Conservation (phyloP, 371 early-diverging fungal species). For the Phascolomyces articulosus region DNA sequence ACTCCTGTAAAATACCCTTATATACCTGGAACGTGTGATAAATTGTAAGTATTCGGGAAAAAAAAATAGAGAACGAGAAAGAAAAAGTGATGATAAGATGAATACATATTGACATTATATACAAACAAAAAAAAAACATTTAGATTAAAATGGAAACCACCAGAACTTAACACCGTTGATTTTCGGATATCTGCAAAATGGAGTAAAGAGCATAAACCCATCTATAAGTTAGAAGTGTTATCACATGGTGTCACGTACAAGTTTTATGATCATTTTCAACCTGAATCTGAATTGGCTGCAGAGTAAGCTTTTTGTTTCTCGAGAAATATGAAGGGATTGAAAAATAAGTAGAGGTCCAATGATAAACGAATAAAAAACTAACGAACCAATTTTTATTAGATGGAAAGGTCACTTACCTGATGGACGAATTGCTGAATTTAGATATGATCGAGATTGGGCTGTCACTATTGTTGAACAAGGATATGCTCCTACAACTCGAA, state of each 20-base stretch:
- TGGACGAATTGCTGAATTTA: constrained; percentile 64
- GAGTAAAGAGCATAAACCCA: constrained; percentile 69
- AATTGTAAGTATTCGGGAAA: constrained; percentile 56
- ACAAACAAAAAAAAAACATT: neutral
- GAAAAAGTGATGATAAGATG: no score
- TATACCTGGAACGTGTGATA: constrained; percentile 65
- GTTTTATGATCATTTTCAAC: constrained; percentile 70
- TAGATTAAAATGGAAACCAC: constrained; percentile 94
- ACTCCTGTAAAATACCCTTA: constrained; percentile 82
- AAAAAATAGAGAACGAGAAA: no score
- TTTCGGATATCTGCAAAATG: constrained; percentile 67
- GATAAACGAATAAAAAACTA: neutral
- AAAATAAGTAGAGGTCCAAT: neutral
- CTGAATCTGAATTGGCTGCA: constrained; percentile 53
- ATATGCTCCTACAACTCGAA: constrained; percentile 57
- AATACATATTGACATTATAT: no score
- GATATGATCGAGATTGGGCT: constrained; percentile 61
- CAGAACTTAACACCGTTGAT: constrained; percentile 83
- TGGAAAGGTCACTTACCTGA: constrained; percentile 71
- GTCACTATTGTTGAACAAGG: constrained; percentile 66
- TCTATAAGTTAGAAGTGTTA: constrained; percentile 61
- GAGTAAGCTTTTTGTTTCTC: constrained; percentile 40
- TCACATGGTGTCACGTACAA: constrained; percentile 59
- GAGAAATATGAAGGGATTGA: neutral
- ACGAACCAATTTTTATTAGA: constrained; percentile 26